phyloP scores from a whole-genome alignment of 2,329 filamentous ascomycete genomes.

The Colletotrichum sidae region DNA sequence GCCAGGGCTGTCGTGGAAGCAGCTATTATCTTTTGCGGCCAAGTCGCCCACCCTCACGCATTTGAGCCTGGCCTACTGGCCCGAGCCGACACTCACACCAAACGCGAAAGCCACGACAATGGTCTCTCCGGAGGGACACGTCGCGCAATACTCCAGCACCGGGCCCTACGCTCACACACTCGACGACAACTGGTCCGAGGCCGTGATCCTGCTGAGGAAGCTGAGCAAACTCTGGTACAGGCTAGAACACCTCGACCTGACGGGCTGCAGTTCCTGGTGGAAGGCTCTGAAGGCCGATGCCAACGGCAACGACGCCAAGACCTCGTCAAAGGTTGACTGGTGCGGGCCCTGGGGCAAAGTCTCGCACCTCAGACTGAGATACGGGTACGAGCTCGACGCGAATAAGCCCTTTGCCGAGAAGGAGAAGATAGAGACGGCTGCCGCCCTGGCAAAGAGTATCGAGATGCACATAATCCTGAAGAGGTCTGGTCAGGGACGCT shows the following conservation, averaged over 20 bases:
- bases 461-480: conserved; percentile 60
- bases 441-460: conserved; percentile 53
- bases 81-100: conserved; percentile 68
- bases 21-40: conserved; percentile 64
- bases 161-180: conserved; percentile 68
- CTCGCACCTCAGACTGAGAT: conserved; percentile 55
- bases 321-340: conserved; percentile 60
- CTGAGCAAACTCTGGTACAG: conserved; percentile 67
- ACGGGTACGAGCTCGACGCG: conserved; percentile 54
- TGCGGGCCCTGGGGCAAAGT: conserved; percentile 65
- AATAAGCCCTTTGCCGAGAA: conserved; percentile 49
- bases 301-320: conserved; percentile 50
- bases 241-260: conserved; percentile 71
- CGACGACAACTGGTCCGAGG: conserved; percentile 70
- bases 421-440: conserved; percentile 48
- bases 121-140: conserved; percentile 54
- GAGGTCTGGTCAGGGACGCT: conserved; percentile 60
- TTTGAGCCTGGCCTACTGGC: conserved; percentile 72
- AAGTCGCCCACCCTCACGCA: conserved; percentile 68
- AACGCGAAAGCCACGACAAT: conserved; percentile 63
- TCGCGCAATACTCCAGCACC: conserved; percentile 65
- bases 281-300: conserved; percentile 56
- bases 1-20: conserved; percentile 65
- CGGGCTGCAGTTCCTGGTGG: conserved; percentile 68
- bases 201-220: conserved; percentile 65